These are phyloP conservation scores for Trichothecium sympodiale DNA, from an alignment of 2,329 filamentous ascomycete genomes.

Conservation along the genomic window DNA sequence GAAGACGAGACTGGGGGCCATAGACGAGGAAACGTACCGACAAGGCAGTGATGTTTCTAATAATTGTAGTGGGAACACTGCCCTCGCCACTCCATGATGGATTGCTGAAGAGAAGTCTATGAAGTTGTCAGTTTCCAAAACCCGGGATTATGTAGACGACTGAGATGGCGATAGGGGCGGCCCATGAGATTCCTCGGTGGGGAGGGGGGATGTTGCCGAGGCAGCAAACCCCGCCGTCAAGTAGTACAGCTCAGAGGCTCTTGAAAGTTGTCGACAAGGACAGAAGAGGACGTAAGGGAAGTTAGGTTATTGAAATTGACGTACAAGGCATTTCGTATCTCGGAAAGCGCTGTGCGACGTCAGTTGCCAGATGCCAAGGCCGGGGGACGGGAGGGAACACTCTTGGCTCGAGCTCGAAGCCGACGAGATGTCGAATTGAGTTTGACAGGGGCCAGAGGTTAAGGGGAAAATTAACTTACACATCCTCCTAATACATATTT, in stretches of 20 bases:
- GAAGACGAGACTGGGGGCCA: background rate
- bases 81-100: slow-evolving; percentile 40
- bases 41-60: slow-evolving; percentile 44
- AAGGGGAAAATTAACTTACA: slow-evolving; percentile 21
- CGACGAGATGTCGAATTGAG: background rate
- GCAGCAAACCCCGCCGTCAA: no score
- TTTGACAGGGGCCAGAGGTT: slow-evolving; percentile 2
- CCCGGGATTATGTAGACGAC: background rate
- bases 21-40: slow-evolving; percentile 31
- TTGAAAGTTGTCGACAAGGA: no score
- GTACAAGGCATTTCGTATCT: slow-evolving; percentile 41
- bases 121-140: background rate
- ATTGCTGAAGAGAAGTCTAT: slow-evolving; percentile 49
- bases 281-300: no score
- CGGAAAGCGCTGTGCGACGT: slow-evolving; percentile 31
- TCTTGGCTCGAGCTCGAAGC: slow-evolving; percentile 12
- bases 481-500: slow-evolving; percentile 31
- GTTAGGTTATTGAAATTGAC: slow-evolving; percentile 12
- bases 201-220: no score
- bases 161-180: slow-evolving; percentile 1
- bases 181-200: no score
- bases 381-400: slow-evolving; percentile 14
- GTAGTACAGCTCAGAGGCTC: no score
- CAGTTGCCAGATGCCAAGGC: slow-evolving; percentile 24
- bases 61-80: slow-evolving; percentile 40